Evolutionary conservation across 495 filamentous ascomycete genomes (phyloP).

Genomic region (Penicillium paxilli): DNA sequence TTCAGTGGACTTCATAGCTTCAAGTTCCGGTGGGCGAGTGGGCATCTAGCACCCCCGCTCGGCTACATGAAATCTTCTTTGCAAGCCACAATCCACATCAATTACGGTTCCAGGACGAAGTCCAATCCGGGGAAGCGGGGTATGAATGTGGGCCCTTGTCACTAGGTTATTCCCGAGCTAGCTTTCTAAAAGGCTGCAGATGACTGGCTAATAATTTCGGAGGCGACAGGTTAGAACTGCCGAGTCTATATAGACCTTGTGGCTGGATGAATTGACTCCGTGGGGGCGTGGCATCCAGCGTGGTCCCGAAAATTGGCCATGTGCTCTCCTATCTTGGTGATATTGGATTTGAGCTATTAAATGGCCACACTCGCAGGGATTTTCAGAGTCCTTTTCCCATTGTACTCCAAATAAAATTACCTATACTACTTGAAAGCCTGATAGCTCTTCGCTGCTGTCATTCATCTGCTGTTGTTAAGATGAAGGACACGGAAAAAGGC

Average conservation of each 20-base stretch:
- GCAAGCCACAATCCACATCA: background rate
- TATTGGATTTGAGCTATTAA: background rate
- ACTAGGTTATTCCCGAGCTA: background rate
- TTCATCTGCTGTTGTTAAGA: background rate
- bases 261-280: background rate
- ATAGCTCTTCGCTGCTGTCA: background rate
- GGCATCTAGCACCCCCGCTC: slow-evolving; percentile 1
- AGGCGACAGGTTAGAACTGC: background rate
- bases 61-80: background rate
- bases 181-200: background rate
- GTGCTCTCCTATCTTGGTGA: background rate
- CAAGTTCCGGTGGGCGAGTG: background rate
- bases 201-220: background rate
- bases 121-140: slow-evolving; percentile 9
- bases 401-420: background rate
- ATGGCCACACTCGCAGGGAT: background rate
- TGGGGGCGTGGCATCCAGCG: background rate
- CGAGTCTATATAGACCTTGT: background rate
- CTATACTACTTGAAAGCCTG: background rate
- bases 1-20: background rate
- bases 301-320: background rate
- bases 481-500: slow-evolving; percentile 10
- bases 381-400: background rate
- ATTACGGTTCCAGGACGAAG: background rate
- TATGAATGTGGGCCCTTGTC: background rate